Percentiles rank a stretch among this genome's conserved stretches.
phyloP scores from a whole-genome alignment of 73 alveolate species.

The Stentor roeselii region DNA sequence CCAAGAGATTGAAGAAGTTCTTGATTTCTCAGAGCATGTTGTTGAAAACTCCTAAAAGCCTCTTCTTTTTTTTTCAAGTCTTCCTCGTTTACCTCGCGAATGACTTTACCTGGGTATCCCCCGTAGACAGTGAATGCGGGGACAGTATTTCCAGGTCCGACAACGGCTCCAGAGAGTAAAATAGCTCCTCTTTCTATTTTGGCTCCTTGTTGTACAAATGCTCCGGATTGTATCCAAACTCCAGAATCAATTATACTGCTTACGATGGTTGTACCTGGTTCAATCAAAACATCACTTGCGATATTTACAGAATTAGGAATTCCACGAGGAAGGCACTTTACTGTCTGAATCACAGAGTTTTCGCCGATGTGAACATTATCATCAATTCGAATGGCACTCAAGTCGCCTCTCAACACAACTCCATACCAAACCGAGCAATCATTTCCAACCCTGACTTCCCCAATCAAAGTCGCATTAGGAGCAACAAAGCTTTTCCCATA shows the following conservation, averaged over 20 bases:
- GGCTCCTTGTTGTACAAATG: constrained; percentile 79
- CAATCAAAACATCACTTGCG: constrained; percentile 62
- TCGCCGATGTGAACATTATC: constrained; percentile 72
- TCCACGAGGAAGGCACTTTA: constrained; percentile 78
- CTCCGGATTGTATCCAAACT: constrained; percentile 60
- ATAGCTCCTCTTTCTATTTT: constrained; percentile 79
- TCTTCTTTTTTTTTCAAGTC: constrained; percentile 20
- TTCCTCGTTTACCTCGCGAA: constrained; percentile 49
- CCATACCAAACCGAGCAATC: constrained; percentile 56
- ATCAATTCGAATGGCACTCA: constrained; percentile 47
- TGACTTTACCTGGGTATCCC: constrained; percentile 75
- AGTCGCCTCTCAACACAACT: constrained; percentile 58
- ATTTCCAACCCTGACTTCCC: constrained; percentile 51
- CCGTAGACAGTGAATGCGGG: constrained; percentile 87
- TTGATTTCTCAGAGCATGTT: not conserved
- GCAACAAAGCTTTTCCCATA: constrained; percentile 47
- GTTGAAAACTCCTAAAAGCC: constrained; percentile 11
- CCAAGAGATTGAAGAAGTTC: constrained; percentile 24
- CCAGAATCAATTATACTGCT: constrained; percentile 75
- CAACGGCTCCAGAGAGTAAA: constrained; percentile 76
- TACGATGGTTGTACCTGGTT: constrained; percentile 62
- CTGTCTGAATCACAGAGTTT: constrained; percentile 69
- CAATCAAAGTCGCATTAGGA: constrained; percentile 53
- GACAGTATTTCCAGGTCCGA: constrained; percentile 82
- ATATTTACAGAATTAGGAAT: constrained; percentile 54